phyloP scores from a whole-genome alignment of 345 rosid genomes.

The Moricandia arvensis region DNA sequence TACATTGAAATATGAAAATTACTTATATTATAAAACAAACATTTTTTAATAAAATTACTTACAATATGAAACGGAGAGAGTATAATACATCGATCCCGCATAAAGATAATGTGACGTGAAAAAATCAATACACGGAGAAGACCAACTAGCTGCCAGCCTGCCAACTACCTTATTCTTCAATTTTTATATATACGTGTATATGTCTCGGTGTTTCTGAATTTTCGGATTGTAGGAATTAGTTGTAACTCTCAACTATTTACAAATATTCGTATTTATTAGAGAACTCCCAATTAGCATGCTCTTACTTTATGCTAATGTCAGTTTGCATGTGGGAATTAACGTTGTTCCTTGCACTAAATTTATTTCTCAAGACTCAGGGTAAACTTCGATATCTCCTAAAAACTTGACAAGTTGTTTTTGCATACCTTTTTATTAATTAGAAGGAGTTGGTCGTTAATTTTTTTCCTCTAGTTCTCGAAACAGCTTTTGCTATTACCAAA shows the following conservation, averaged over 20 bases:
- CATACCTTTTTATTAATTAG: neutral
- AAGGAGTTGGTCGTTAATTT: neutral
- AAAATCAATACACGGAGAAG: constrained; percentile 14
- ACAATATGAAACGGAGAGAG: too few species aligned
- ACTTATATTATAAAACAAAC: too few species aligned
- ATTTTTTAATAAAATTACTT: too few species aligned
- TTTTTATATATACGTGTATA: neutral
- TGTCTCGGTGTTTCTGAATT: neutral
- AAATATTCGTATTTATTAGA: neutral
- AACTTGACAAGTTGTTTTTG: neutral
- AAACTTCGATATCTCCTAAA: constrained; percentile 1
- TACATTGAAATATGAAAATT: too few species aligned
- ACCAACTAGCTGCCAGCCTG: constrained; percentile 33
- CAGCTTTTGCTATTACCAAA: neutral
- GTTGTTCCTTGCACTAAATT: constrained; percentile 8
- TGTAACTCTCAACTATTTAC: constrained; percentile 24
- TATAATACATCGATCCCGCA: constrained; percentile 13
- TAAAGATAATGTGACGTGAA: constrained; percentile 12
- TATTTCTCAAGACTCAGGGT: neutral
- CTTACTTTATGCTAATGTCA: neutral
- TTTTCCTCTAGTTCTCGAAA: neutral
- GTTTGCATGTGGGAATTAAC: neutral
- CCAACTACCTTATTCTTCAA: neutral
- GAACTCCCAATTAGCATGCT: too few species aligned
- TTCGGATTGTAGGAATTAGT: constrained; percentile 10